Base-by-base conservation (phyloP, 352 stramenopile species). In the Phytophthora idaei region DNA sequence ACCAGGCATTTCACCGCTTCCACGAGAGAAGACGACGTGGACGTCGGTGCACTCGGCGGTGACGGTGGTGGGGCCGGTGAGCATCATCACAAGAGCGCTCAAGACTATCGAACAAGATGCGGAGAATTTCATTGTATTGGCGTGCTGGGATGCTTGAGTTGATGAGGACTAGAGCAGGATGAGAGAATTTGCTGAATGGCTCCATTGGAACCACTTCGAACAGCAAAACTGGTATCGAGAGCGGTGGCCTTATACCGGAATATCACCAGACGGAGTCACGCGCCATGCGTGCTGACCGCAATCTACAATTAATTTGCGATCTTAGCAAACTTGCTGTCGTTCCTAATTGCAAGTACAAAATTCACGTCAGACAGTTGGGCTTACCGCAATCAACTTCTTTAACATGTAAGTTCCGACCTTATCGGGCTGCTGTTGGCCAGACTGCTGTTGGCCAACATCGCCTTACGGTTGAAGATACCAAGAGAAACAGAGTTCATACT, bases 1-100 rank as follows among this genome's bases (percentile, higher is more conserved):
- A 17, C 71, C 71, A 6, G 57, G 48, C 37, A 69, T 54, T 58
- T 79, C 61, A 4, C 49, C 58, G 11, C 47, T 66, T 14, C 58
- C 58, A 47, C 58, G 58, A 49, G 58, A 49, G 32, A 66, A 66
- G 29, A 76, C 53, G 31, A 69, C 47, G 39, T 69, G 61, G 9
- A 69, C 52, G 17, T 64, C 61, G 46, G 53, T 59, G 47, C 53
- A 69, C 7, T 69, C 14, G 0, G 45, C 61, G n/a, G 36, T 46
- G 46, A 55, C 37, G 48, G 5, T 49, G 37, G 14, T 15, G 17
- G 39, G 27, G n/a, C 12, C 12, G 34, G 21, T n/a, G 2, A 69
- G 15, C 3, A 62, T 21, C 9, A 69, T 12, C 6, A 58, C 15
- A 12, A 61, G 2, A 25, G 48, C 31, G 0, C 27, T 6, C 7